Evolutionary conservation across 1,284 basidiomycete species (phyloP).

Genomic region (Cutaneotrichosporon cavernicola): DNA sequence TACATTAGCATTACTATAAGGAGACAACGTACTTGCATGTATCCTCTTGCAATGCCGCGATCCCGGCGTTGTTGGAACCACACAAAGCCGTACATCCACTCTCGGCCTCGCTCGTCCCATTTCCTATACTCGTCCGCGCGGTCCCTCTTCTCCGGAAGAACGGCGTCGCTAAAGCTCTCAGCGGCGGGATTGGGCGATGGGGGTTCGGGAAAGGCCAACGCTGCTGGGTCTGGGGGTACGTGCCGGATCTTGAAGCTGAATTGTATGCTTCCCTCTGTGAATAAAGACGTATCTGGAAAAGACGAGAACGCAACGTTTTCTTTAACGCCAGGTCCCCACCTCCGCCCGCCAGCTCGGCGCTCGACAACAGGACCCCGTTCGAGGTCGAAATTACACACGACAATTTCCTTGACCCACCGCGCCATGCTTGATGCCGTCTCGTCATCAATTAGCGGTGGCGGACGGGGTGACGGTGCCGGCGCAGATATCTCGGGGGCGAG

Average conservation of each 20-base stretch:
- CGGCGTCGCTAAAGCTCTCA: not conserved
- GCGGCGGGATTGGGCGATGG: conserved; percentile 42
- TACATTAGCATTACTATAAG: conserved; percentile 44
- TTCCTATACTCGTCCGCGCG: conserved; percentile 49
- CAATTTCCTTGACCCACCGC: conserved; percentile 75
- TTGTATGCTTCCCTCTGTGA: conserved; percentile 58
- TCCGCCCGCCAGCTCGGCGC: conserved; percentile 64
- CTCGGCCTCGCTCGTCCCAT: conserved; percentile 49
- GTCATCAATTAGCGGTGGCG: conserved; percentile 55
- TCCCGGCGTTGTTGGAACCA: conserved; percentile 76
- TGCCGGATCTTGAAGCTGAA: conserved; percentile 58
- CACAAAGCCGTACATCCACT: conserved; percentile 73
- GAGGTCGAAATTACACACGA: conserved; percentile 82
- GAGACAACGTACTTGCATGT: conserved; percentile 67
- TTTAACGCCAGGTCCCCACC: conserved; percentile 65
- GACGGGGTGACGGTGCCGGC: conserved; percentile 22
- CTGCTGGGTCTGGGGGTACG: conserved; percentile 53
- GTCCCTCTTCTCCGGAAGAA: conserved; percentile 14
- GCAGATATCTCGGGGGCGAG: not conserved
- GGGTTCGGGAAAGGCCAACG: conserved; percentile 42
- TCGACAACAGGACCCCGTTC: conserved; percentile 81
- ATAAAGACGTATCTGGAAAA: conserved; percentile 85
- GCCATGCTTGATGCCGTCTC: conserved; percentile 60
- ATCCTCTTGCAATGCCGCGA: conserved; percentile 70
- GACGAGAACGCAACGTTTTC: conserved; percentile 92